Base-by-base conservation (phyloP, 2,329 filamentous ascomycete species). In the Cercospora brassicicola region DNA sequence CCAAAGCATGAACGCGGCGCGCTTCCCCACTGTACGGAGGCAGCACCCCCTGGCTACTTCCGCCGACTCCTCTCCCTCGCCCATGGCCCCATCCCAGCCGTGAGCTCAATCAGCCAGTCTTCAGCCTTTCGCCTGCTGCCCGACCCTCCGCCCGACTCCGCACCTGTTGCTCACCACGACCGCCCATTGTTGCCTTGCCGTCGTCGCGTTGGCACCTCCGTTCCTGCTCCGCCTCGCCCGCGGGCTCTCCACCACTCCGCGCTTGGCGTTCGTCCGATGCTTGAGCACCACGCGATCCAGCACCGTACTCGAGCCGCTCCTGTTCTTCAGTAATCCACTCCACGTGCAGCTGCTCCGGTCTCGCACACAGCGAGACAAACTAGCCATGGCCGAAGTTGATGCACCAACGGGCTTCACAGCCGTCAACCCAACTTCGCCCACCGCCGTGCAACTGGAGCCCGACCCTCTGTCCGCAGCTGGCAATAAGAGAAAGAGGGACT, bases 401-500 rank as follows among this genome's bases (percentile, higher is more conserved):
- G 23, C 74, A 79, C 23, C 80, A 79, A 30, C 77, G 77, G 57
- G 69, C 69, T 74, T 75, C 66, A 73, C 72, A 13, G 72, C 73
- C 23, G 69, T 73, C 62, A 73, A 75, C 67, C 69, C 69, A n/a
- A 59, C 45, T 23, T 59, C 70, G 10, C 31, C 68, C 28, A 53
- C 60, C 30, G 23, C 65, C 18, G 62, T 57, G 23, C 59, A 45
- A 23, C 8, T 55, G 57, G 62, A 61, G 26, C 20, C 62, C 5
- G 33, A 56, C 20, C 30, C 53, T 7, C 30, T 53, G 15, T 62
- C 59, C 11, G 66, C 63, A 5, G 66, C 73, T 20, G 84, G 84
- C 26, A 81, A 80, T 11, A 89, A 89, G 76, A 83, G 87, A 67
- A 89, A 89, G 77, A 81, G 86, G 70, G 78, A 78, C 2, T 72